Percentiles rank a stretch among this genome's conserved stretches.
Conservation (phyloP, 2,329 filamentous ascomycete species). For the Remersonia thermophila region DNA sequence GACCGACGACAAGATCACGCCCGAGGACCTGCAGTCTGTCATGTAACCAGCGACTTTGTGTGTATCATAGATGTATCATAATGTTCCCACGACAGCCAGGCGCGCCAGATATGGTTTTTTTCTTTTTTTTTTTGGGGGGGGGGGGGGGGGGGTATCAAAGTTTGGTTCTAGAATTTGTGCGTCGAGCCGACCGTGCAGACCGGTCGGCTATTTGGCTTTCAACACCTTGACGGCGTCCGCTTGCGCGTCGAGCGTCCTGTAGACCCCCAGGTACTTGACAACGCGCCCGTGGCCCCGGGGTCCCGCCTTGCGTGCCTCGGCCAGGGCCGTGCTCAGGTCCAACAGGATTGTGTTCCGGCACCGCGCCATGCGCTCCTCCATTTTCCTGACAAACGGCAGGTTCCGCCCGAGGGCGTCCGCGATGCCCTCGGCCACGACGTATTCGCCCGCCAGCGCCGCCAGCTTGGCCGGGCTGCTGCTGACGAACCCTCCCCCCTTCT, state of each 20-base stretch:
- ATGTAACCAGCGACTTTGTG: constrained; percentile 32
- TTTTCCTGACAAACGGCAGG: constrained; percentile 37
- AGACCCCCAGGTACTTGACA: constrained; percentile 40
- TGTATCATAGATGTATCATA: constrained; percentile 18
- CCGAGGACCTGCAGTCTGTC: constrained; percentile 38
- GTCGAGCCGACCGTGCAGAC: neutral
- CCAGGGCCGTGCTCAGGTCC: constrained; percentile 39
- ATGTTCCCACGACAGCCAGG: constrained; percentile 7
- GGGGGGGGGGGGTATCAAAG: constrained; percentile 21
- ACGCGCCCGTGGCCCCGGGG: constrained; percentile 31
- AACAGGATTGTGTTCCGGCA: constrained; percentile 46
- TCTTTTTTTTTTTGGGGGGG: too few relatives aligned
- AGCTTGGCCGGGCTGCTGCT: constrained; percentile 37
- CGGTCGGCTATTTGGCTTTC: constrained; percentile 23
- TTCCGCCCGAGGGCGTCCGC: constrained; percentile 34
- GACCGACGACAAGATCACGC: constrained; percentile 42
- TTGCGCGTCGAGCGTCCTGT: constrained; percentile 39
- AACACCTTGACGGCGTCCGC: constrained; percentile 39
- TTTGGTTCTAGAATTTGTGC: neutral
- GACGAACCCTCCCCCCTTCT: constrained; percentile 24
- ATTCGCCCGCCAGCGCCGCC: constrained; percentile 33
- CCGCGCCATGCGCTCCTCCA: constrained; percentile 37
- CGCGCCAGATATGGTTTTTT: constrained; percentile 12
- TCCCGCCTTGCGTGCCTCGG: constrained; percentile 31
- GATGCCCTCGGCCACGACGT: constrained; percentile 29